Conservation (phyloP, 2,329 filamentous ascomycete species). For the Pseudopyricularia cyperi region DNA sequence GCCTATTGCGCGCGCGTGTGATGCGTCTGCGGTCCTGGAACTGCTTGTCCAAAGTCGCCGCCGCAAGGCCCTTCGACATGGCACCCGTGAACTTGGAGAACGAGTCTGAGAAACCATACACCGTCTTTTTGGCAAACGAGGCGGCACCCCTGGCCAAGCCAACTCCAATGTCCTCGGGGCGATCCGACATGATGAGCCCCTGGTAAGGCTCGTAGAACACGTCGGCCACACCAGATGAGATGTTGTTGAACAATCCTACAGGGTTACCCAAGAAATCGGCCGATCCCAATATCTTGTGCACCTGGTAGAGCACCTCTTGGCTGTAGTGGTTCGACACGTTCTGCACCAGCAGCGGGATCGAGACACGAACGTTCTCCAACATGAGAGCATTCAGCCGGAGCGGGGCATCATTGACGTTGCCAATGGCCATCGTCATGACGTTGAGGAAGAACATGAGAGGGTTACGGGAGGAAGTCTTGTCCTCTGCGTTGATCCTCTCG, state of each 20-base stretch:
- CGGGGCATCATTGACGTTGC: slow-evolving; percentile 96
- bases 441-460: slow-evolving; percentile 99
- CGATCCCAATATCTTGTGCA: slow-evolving; percentile 93
- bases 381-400: slow-evolving; percentile 87
- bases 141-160: slow-evolving; percentile 95
- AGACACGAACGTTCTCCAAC: slow-evolving; percentile 88
- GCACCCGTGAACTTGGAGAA: slow-evolving; percentile 97
- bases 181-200: slow-evolving; percentile 85
- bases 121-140: slow-evolving; percentile 96
- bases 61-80: slow-evolving; percentile 90
- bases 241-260: slow-evolving; percentile 94
- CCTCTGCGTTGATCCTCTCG: slow-evolving; percentile 89
- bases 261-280: slow-evolving; percentile 97
- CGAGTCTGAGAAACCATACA: slow-evolving; percentile 93
- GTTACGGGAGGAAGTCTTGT: slow-evolving; percentile 80
- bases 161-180: slow-evolving; percentile 85
- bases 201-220: slow-evolving; percentile 99
- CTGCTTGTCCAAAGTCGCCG: slow-evolving; percentile 93
- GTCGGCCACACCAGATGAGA: slow-evolving; percentile 91
- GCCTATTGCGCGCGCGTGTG: slow-evolving; percentile 80
- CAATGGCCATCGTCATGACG: slow-evolving; percentile 97
- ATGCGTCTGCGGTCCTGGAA: slow-evolving; percentile 95
- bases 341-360: slow-evolving; percentile 67
- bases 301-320: slow-evolving; percentile 87
- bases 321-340: slow-evolving; percentile 93